Conservation (phyloP, 2,329 filamentous ascomycete genomes). For the Clonostachys chloroleuca region DNA sequence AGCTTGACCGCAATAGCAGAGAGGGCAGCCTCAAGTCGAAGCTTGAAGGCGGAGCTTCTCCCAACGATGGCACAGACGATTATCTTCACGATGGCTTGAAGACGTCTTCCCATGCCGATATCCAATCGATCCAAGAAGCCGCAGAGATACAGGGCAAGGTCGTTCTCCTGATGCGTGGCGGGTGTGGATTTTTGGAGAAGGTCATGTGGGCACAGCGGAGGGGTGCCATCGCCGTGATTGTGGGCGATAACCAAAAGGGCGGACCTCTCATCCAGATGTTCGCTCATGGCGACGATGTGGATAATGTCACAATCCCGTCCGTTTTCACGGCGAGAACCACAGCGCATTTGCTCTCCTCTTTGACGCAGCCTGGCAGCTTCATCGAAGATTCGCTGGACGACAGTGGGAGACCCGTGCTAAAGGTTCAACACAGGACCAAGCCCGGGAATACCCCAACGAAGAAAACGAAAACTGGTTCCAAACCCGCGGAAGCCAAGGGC, state of each 20-base stretch:
- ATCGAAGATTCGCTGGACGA: slow-evolving; percentile 57
- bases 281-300: slow-evolving; percentile 84
- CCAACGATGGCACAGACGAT: slow-evolving; percentile 79
- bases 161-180: slow-evolving; percentile 84
- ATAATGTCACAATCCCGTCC: slow-evolving; percentile 89
- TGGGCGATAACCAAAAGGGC: slow-evolving; percentile 88
- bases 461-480: slow-evolving; percentile 14
- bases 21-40: slow-evolving; percentile 7
- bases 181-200: slow-evolving; percentile 95
- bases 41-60: slow-evolving; percentile 6
- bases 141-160: slow-evolving; percentile 93
- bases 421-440: slow-evolving; percentile 44
- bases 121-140: slow-evolving; percentile 84
- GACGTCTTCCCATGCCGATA: slow-evolving; percentile 65
- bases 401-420: slow-evolving; percentile 51
- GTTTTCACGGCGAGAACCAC: slow-evolving; percentile 95
- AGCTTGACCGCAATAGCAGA: slow-evolving; percentile 19
- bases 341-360: slow-evolving; percentile 83
- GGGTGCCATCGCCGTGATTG: slow-evolving; percentile 84
- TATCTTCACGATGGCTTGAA: slow-evolving; percentile 60
- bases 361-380: slow-evolving; percentile 69
- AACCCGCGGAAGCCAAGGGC: slow-evolving; percentile 8
- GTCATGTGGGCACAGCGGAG: slow-evolving; percentile 94
- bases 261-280: slow-evolving; percentile 96
- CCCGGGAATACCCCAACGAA: slow-evolving; percentile 19